Base-by-base conservation (phyloP, 2,329 filamentous ascomycete species). In the Colletotrichum karsti region DNA sequence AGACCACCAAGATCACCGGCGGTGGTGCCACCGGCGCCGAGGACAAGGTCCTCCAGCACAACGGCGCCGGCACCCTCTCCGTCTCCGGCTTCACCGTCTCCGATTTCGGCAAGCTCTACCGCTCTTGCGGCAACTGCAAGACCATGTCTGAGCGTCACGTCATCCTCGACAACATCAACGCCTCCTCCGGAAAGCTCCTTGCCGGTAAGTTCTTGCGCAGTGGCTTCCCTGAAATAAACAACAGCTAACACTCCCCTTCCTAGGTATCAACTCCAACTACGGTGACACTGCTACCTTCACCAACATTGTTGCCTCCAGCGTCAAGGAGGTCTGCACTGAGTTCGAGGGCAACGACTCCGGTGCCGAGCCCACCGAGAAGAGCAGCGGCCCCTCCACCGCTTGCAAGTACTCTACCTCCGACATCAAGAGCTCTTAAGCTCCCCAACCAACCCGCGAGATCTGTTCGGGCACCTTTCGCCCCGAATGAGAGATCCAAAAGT, bases 221-320 rank as follows among this genome's bases (percentile, higher is more conserved):
- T n/a, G n/a, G n/a, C n/a, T n/a, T n/a, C n/a, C 2, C 22, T 22
- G 12, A 1, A 4, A 8, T 5, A 3, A 12, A 9, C 37, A 13
- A 7, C 4, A 28, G 18, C 46, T 64, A 10, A 67, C 26, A n/a
- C 30, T 18, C 0, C 18, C 0, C 13, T 26, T 28, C 1, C 44
- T n/a, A 67, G 69, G 69, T 6, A 70, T 70, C 69, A 70, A 70
- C 57, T 56, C 65, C 46, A 70, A 70, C 69, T 66, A 46, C 39
- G 69, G 69, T 13, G 69, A 70, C 57, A 65, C 63, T 9, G 66
- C 69, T 26, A 70, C 66, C 44, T 53, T 70, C 57, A 59, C 54
- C 42, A 51, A 62, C 53, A 18, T 50, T 4, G 51, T 30, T 20
- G 57, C 65, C 12, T 55, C 50, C 18, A 15, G 51, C 44, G 63